Evolutionary conservation across 352 stramenopile species (phyloP), one percentile per base, ranked within the genome.

Genomic region (Peronospora belbahrii): DNA sequence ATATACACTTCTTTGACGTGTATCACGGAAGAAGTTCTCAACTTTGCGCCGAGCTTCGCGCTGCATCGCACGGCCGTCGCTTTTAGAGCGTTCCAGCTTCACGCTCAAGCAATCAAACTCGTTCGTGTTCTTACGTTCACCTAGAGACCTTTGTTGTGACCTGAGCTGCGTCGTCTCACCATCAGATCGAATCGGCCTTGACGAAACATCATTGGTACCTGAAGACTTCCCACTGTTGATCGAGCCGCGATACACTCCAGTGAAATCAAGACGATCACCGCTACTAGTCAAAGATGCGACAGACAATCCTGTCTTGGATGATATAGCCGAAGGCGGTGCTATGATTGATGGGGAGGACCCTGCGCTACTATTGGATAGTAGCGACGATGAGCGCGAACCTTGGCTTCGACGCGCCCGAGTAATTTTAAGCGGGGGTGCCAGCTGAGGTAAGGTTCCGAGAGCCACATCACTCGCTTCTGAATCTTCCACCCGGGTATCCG

Each of bases 211-310:
- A 36, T 56, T 56, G 15, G 42, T 44, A 0, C 17, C 35, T 10
- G 57, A 59, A 9, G 17, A 15, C 22, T 65, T 46, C 0, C 55
- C 43, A 36, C 65, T 69, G 20, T 69, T 66, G 2, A 42, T 42
- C 0, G 69, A 72, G 0, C 62, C 67, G 8, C 69, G 45, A 20
- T 70, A 82, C 0, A 82, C 67, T 0, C 70, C 70, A 2, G 70
- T 82, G 38, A 79, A 82, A 36, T 82, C 70, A 0, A 82, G 48
- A 6, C 39, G 48, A 19, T 63, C 61, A n/a, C 63, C 67, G 9
- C 56, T 69, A 2, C 40, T 56, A 0, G 33, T 55, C 17, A 54
- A 56, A n/a, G 60, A 69, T 0, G 48, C 52, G 22, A 48, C 37
- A 42, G 41, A 64, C n/a, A 44, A 67, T 28, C 51, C 56, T 48